Conservation (phyloP, 257 asterid genomes). For the Rauvolfia tetraphylla region DNA sequence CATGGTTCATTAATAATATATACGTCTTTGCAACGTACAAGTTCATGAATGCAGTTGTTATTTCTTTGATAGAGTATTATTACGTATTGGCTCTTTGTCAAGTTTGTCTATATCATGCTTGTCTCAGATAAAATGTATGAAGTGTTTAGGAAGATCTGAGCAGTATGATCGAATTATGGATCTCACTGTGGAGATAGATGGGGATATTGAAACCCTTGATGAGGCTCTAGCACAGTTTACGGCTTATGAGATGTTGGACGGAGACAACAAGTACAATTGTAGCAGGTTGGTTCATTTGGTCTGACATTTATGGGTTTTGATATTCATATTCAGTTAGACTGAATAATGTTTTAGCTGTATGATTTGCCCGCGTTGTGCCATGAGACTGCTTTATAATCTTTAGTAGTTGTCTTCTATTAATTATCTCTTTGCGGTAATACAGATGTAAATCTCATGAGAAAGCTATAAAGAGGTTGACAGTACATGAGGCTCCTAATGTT, state of each 20-base stretch:
- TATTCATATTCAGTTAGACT: constrained; percentile 9
- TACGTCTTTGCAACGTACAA: background rate
- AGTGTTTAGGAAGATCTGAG: constrained; percentile 56
- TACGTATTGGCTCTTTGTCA: background rate
- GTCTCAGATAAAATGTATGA: constrained; percentile 59
- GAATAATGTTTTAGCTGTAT: background rate
- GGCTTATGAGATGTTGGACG: constrained; percentile 50
- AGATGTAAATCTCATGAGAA: constrained; percentile 68
- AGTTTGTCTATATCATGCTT: background rate
- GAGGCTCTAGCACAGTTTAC: constrained; percentile 58
- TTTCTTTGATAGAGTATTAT: background rate
- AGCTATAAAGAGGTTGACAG: constrained; percentile 54
- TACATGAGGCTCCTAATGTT: constrained; percentile 59
- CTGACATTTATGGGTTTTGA: background rate
- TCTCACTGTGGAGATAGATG: constrained; percentile 72
- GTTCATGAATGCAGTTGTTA: background rate
- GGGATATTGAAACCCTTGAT: constrained; percentile 51
- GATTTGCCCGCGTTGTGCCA: background rate
- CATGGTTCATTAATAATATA: background rate
- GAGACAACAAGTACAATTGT: constrained; percentile 64
- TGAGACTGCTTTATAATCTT: background rate
- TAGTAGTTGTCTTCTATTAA: background rate
- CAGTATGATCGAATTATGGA: constrained; percentile 71
- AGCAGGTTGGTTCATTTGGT: constrained; percentile 34
- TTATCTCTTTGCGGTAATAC: constrained; percentile 10